Conservation (phyloP, 2,329 filamentous ascomycete species). For the Thielaviopsis musarum region DNA sequence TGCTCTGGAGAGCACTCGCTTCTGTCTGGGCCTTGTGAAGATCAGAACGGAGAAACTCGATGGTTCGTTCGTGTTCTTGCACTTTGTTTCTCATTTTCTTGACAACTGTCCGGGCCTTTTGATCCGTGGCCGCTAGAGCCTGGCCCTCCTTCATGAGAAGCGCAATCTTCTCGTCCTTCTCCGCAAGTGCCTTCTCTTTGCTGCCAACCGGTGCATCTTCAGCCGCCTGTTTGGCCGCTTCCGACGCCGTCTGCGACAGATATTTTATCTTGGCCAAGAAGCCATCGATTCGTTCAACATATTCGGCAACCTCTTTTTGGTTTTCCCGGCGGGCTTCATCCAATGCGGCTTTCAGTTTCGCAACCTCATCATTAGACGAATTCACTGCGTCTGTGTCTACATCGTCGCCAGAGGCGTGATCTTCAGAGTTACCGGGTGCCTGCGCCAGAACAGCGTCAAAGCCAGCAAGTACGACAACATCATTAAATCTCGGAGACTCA, state of each 20-base stretch:
- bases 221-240: conserved; percentile 54
- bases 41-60: conserved; percentile 38
- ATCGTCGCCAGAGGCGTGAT: no score
- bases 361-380: no score
- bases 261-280: conserved; percentile 84
- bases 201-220: conserved; percentile 46
- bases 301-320: conserved; percentile 50
- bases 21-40: neutral
- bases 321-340: conserved; percentile 29
- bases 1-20: conserved; percentile 16
- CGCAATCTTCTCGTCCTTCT: conserved; percentile 83
- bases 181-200: conserved; percentile 61
- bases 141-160: conserved; percentile 84
- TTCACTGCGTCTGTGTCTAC: no score
- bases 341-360: neutral
- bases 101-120: conserved; percentile 67
- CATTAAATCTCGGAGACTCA: no score
- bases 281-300: conserved; percentile 81
- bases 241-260: conserved; percentile 61
- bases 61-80: conserved; percentile 46
- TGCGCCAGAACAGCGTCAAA: no score
- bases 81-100: conserved; percentile 61
- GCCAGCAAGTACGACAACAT: no score
- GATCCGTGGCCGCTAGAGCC: conserved; percentile 68
- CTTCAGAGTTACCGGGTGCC: no score